A percentile compares a stretch with the other conserved stretches of the same genome.
Conservation (phyloP, 2,329 filamentous ascomycete species). For the Coniochaeta sp. region DNA sequence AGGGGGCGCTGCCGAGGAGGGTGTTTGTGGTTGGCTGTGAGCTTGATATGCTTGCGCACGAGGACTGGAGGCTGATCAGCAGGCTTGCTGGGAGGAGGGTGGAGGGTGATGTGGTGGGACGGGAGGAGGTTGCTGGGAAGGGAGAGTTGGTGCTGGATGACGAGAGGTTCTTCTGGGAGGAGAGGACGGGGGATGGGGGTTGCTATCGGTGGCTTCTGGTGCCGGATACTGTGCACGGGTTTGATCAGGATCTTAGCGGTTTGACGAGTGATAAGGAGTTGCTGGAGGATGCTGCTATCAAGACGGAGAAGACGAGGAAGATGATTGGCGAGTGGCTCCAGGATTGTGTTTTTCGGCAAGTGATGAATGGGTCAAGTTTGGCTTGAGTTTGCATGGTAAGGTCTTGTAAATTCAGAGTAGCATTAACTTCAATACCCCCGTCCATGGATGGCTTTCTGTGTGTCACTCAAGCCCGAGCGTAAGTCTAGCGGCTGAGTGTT, state of each 20-base stretch:
- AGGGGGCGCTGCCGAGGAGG: constrained; percentile 27
- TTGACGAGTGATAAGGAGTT: constrained; percentile 12
- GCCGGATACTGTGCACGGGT: constrained; percentile 22
- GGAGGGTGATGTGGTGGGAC: constrained; percentile 21
- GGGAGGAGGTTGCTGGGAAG: constrained; percentile 12
- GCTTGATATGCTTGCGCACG: constrained; percentile 36
- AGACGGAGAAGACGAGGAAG: constrained; percentile 16
- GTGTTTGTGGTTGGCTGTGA: constrained; percentile 36
- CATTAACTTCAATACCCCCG: neutral
- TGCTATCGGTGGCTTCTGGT: constrained; percentile 22
- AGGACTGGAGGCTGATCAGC: constrained; percentile 29
- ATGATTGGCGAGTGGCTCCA: constrained; percentile 19
- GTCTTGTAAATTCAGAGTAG: neutral
- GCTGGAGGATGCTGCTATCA: constrained; percentile 15
- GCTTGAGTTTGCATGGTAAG: neutral
- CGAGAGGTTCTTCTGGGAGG: constrained; percentile 20
- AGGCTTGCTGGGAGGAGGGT: constrained; percentile 22
- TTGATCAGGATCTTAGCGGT: constrained; percentile 15
- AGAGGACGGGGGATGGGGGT: constrained; percentile 9
- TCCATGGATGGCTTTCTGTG: no score
- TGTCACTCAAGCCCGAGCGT: no score
- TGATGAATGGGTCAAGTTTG: neutral
- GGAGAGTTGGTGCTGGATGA: constrained; percentile 17
- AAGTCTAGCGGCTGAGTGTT: no score
- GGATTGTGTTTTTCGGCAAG: neutral